Base-by-base conservation (phyloP, 2,329 filamentous ascomycete genomes). In the Alternaria longipes region DNA sequence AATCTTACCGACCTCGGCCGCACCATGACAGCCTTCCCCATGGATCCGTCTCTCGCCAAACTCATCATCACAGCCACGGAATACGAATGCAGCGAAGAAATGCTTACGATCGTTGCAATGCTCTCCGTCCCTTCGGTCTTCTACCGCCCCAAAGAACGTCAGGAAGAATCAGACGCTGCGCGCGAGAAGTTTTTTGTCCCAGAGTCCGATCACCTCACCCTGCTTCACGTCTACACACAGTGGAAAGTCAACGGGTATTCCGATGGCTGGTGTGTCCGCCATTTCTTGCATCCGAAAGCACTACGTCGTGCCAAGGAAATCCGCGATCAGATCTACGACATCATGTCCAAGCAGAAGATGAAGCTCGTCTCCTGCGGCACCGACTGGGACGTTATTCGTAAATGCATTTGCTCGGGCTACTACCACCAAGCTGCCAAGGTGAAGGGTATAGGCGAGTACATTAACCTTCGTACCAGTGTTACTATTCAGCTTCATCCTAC, bases 101-200 rank as follows among this genome's bases (percentile, higher is more conserved):
- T 99, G 91, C 87, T 97, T 22, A 98, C 94, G 0, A 98, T 99
- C 50, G 95, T 99, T 22, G 94, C 93, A 24, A 98, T 99, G 95
- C 86, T 99, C 8, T 97, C 93, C 1, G 95, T 99, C 0, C 95
- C 95, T 9, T 96, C 90, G 65, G 95, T 98, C 28, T 99, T 98
- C 81, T 98, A 97, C 81, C 89, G 96, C 7, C 95, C 95, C 3
- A 97, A 97, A 77, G 96, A 99, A 79, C 90, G 95, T 1, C 91
- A 97, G 73, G 95, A 99, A 75, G 95, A 99, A 81, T 95, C 94
- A 6, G 95, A 99, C 73, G 90, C 94, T 0, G 94, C 95, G 34
- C 89, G 94, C 28, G 95, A 99, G 78, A 98, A 98, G 79, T 99
- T 99, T 80, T 98, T 97, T 81, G 95, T 99, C 8, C 93, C 95